Conservation (phyloP, 768 basidiomycete genomes). For the Mycena filopes region DNA sequence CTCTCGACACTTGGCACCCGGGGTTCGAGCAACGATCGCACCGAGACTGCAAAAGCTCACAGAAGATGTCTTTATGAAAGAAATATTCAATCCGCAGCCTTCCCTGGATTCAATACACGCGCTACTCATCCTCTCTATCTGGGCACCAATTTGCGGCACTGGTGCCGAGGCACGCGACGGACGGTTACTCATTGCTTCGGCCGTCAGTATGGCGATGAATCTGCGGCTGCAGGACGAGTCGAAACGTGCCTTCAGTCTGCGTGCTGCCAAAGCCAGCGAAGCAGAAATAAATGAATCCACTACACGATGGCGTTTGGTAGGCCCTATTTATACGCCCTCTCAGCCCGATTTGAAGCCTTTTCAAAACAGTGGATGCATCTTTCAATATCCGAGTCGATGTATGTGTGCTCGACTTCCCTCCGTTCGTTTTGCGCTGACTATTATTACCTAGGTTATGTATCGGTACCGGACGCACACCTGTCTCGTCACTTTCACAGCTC, state of each 20-base stretch:
- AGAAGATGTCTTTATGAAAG: constrained; percentile 50
- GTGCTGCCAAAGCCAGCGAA: constrained; percentile 35
- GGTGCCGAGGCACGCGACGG: constrained; percentile 47
- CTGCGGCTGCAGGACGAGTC: constrained; percentile 52
- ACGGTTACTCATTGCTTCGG: constrained; percentile 51
- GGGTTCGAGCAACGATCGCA: constrained; percentile 46
- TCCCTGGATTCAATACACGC: constrained; percentile 54
- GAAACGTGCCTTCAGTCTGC: constrained; percentile 42
- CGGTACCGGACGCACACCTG: constrained; percentile 54
- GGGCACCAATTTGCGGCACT: constrained; percentile 52
- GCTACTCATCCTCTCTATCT: constrained; percentile 54
- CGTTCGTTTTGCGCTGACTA: not conserved
- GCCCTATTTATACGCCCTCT: constrained; percentile 26
- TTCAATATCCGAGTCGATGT: constrained; percentile 53
- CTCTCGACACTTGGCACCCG: constrained; percentile 53
- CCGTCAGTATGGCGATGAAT: constrained; percentile 60
- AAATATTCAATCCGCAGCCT: constrained; percentile 54
- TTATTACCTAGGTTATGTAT: constrained; percentile 47
- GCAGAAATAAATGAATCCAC: constrained; percentile 46
- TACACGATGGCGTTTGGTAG: constrained; percentile 51
- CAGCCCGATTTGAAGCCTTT: too few species aligned
- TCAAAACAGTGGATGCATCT: constrained; percentile 51
- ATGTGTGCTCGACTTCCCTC: constrained; percentile 33
- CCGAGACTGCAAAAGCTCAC: constrained; percentile 54
- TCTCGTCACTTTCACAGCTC: constrained; percentile 46